Base-by-base conservation (phyloP, 805 yeast species). In the Candida chilensis region DNA sequence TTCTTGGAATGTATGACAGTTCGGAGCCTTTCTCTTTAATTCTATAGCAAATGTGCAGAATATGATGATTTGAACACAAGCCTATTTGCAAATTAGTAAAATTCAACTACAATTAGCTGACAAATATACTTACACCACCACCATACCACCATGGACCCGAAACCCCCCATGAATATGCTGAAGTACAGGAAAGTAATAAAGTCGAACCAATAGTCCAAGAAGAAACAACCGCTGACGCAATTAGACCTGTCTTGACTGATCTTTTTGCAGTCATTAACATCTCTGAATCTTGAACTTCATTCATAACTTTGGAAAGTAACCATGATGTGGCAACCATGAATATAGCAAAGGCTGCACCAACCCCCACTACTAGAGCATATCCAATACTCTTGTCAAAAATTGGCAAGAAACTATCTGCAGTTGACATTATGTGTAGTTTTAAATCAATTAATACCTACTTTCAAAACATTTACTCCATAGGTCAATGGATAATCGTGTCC, bases 251-350 rank as follows among this genome's bases (percentile, higher is more conserved):
- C 20, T 62, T 57, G 24, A 64, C 60, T 28, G 52, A 50, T 47
- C 72, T 53, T 4, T 61, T 54, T 6, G 71, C 69, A 4, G 70
- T 61, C 3, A 64, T 51, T 37, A 64, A 64, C 44, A 56, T 61
- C 32, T 66, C 71, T 4, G 67, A 55, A 30, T 58, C 54, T 37
- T 59, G 64, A 16, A 48, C 48, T 33, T 64, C 60, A 20, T 63
- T 61, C 13, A 48, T 43, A 40, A 47, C 61, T 26, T 40, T 50
- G 10, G 52, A 52, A 20, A 61, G 55, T 4, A 57, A 34, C 33
- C 45, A 46, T 3, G 71, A 57, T 34, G 64, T 51, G 17, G 36
- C 28, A 20, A 54, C 47, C 70, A 66, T 66, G 19, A 64, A 34
- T 6, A 57, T 37, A 4, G 71, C 70, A 40, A 66, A 66, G 29